phyloP scores from a whole-genome alignment of 768 basidiomycete genomes.

The Auricularia cornea region DNA sequence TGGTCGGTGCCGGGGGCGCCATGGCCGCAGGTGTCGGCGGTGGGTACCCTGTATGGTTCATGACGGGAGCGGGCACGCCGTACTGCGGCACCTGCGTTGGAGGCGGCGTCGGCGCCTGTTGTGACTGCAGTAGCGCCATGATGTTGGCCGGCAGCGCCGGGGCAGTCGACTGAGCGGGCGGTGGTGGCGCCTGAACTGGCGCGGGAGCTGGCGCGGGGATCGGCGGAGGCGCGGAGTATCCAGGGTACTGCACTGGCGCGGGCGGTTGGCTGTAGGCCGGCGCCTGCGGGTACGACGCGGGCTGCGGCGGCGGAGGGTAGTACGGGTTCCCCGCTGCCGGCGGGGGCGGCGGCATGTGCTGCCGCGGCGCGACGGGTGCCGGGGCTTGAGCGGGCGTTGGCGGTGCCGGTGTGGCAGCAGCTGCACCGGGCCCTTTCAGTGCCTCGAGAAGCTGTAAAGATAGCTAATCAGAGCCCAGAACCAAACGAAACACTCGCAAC shows the following conservation, averaged over 20 bases:
- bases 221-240: slow-evolving; percentile 22
- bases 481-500: slow-evolving; percentile 2
- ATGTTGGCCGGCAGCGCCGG: slow-evolving; percentile 36
- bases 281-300: no score
- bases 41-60: slow-evolving; percentile 22
- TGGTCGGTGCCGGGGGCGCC: slow-evolving; percentile 38
- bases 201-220: slow-evolving; percentile 9
- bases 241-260: slow-evolving; percentile 12
- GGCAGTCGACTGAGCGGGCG: not conserved
- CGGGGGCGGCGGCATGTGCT: no score
- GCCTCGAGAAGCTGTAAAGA: slow-evolving; percentile 55
- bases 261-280: slow-evolving; percentile 19
- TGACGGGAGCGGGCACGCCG: slow-evolving; percentile 14
- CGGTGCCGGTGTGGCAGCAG: slow-evolving; percentile 14
- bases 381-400: slow-evolving; percentile 13
- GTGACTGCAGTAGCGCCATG: slow-evolving; percentile 52
- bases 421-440: slow-evolving; percentile 53
- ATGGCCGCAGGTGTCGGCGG: slow-evolving; percentile 37
- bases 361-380: slow-evolving; percentile 16
- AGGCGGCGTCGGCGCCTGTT: slow-evolving; percentile 24
- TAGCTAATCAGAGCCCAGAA: slow-evolving; percentile 1
- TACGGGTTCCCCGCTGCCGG: no score
- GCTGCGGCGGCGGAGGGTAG: no score
- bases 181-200: not conserved
- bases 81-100: not conserved